Percentiles rank a stretch among this genome's conserved stretches.
Conservation (phyloP, 768 basidiomycete genomes). For the Nidularia pulvinata region DNA sequence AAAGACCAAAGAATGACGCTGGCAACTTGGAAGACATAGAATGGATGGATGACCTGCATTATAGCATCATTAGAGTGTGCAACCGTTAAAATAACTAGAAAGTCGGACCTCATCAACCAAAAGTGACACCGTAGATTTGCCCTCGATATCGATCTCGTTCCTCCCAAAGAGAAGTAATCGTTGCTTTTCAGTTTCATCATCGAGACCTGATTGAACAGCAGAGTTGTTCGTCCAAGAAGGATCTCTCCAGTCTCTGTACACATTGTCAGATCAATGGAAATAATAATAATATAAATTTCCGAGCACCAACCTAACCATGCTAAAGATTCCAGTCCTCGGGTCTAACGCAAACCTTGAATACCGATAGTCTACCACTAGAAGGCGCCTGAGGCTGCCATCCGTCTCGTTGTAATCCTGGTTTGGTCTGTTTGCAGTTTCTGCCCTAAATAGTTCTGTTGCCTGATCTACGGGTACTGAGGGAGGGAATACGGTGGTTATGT, state of each 20-base stretch:
- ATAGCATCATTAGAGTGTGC: slow-evolving; percentile 4
- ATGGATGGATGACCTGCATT: slow-evolving; percentile 87
- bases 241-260: slow-evolving; percentile 87
- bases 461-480: slow-evolving; percentile 20
- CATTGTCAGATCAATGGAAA: neutral
- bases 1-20: slow-evolving; percentile 94
- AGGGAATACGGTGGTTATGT: slow-evolving; percentile 80
- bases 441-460: slow-evolving; percentile 15
- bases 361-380: slow-evolving; percentile 86
- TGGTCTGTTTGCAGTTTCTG: slow-evolving; percentile 12
- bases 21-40: slow-evolving; percentile 98
- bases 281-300: neutral
- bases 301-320: slow-evolving; percentile 67
- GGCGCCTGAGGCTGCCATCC: slow-evolving; percentile 38
- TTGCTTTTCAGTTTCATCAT: slow-evolving; percentile 53
- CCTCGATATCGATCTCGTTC: slow-evolving; percentile 90
- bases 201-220: slow-evolving; percentile 67
- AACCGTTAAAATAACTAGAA: neutral
- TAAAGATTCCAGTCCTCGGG: slow-evolving; percentile 79
- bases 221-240: slow-evolving; percentile 63
- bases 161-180: slow-evolving; percentile 75
- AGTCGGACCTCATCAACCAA: slow-evolving; percentile 81
- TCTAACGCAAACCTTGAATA: slow-evolving; percentile 92
- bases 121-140: slow-evolving; percentile 75
- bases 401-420: slow-evolving; percentile 26